These are phyloP conservation scores for Citrus sp. DNA, from an alignment of 345 rosid genomes.

Conservation along the genomic window DNA sequence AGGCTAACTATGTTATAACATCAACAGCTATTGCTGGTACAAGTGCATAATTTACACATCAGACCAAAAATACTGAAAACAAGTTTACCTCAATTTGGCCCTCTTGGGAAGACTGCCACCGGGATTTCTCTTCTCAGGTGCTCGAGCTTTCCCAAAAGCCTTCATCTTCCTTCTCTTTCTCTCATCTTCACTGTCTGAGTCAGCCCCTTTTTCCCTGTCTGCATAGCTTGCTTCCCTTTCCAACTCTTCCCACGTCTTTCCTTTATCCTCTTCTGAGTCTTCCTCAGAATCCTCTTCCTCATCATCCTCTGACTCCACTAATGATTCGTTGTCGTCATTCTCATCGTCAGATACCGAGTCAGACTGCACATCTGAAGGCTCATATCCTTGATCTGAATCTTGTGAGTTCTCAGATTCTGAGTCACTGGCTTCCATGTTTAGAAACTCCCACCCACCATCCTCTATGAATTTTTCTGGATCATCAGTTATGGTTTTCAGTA, in stretches of 20 bases:
- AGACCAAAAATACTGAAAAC: background rate
- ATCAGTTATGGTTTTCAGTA: slow-evolving; percentile 48
- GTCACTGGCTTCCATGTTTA: slow-evolving; percentile 48
- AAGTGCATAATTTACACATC: background rate
- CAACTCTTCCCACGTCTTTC: slow-evolving; percentile 61
- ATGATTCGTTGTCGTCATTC: slow-evolving; percentile 35
- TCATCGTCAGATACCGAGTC: slow-evolving; percentile 43
- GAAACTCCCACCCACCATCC: slow-evolving; percentile 51
- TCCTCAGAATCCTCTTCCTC: slow-evolving; percentile 37
- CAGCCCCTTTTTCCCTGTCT: slow-evolving; percentile 48
- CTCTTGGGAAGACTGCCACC: slow-evolving; percentile 31
- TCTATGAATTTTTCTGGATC: slow-evolving; percentile 49
- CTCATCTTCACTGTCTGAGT: slow-evolving; percentile 53
- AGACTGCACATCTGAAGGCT: slow-evolving; percentile 40
- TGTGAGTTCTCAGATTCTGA: slow-evolving; percentile 45
- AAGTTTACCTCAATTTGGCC: slow-evolving; percentile 32
- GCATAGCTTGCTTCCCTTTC: slow-evolving; percentile 59
- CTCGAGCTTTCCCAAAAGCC: slow-evolving; percentile 35
- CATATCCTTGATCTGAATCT: slow-evolving; percentile 51
- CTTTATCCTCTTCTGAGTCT: slow-evolving; percentile 45
- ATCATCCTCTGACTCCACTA: slow-evolving; percentile 51
- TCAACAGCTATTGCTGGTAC: background rate
- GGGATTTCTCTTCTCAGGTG: slow-evolving; percentile 26
- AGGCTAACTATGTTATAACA: background rate
- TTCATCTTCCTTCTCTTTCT: slow-evolving; percentile 49